Percentiles rank a stretch among this genome's conserved stretches.
phyloP scores from a whole-genome alignment of 208 protist species.

The Lotmaria passim region DNA sequence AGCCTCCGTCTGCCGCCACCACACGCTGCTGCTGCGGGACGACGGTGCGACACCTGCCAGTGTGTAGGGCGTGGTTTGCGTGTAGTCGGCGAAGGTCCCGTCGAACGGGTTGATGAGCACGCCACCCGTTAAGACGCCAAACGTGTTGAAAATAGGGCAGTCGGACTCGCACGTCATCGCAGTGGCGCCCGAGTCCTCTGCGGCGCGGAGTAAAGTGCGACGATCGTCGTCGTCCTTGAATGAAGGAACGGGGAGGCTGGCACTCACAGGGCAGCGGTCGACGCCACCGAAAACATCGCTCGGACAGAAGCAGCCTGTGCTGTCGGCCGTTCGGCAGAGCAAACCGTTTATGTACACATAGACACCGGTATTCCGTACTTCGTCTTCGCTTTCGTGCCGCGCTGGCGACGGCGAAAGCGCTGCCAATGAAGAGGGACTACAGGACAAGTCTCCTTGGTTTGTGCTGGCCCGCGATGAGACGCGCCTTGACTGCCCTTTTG shows the following conservation, averaged over 20 bases:
- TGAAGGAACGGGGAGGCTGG: constrained; percentile 5
- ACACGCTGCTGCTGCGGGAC: neutral
- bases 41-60: constrained; percentile 4
- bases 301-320: constrained; percentile 58
- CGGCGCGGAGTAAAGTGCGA: neutral
- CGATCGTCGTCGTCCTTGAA: neutral
- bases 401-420: neutral
- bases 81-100: constrained; percentile 56
- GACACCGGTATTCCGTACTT: constrained; percentile 15
- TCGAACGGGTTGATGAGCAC: constrained; percentile 54
- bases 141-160: constrained; percentile 64
- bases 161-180: constrained; percentile 30
- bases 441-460: neutral
- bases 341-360: constrained; percentile 79
- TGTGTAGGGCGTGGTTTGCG: constrained; percentile 34
- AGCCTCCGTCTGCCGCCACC: neutral
- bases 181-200: neutral
- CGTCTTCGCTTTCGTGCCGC: neutral
- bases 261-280: constrained; percentile 15
- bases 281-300: constrained; percentile 68
- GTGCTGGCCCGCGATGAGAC: neutral
- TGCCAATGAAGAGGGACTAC: neutral
- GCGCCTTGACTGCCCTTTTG: neutral
- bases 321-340: constrained; percentile 64
- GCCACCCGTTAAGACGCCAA: constrained; percentile 68